Conservation (phyloP, 345 rosid genomes). For the Clausena lansium region DNA sequence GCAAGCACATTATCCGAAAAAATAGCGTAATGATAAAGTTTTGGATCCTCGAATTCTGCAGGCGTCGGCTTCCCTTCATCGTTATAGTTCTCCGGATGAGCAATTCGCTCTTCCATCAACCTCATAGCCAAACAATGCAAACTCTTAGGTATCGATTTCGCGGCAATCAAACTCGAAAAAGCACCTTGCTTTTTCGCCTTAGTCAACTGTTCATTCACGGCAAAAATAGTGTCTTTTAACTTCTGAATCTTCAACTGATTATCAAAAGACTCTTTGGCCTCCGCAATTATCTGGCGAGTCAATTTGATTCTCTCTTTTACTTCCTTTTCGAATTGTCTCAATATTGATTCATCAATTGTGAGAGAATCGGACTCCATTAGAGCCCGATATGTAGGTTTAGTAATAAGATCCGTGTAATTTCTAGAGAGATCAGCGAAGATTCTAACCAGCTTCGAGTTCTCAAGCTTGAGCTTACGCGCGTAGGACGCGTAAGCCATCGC, state of each 20-base stretch:
- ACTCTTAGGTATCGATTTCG: conserved; percentile 91
- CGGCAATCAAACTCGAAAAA: conserved; percentile 90
- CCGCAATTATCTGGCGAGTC: conserved; percentile 82
- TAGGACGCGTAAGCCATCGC: conserved; percentile 84
- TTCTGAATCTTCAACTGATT: conserved; percentile 96
- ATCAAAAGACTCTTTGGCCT: conserved; percentile 92
- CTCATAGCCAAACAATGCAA: conserved; percentile 94
- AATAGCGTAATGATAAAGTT: conserved; percentile 85
- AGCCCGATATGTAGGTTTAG: conserved; percentile 60
- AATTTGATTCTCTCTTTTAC: conserved; percentile 89
- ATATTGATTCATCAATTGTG: conserved; percentile 60
- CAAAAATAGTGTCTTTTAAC: conserved; percentile 85
- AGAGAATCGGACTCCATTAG: conserved; percentile 62
- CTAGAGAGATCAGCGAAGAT: conserved; percentile 83
- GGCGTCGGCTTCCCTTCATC: conserved; percentile 71
- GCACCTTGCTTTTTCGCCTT: conserved; percentile 98
- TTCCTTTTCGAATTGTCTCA: conserved; percentile 88
- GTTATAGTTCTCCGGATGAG: conserved; percentile 71
- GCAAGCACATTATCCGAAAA: conserved; percentile 94
- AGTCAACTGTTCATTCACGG: conserved; percentile 80
- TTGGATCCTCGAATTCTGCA: conserved; percentile 76
- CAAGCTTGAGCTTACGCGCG: conserved; percentile 93
- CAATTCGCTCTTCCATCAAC: conserved; percentile 93
- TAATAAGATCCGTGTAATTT: conserved; percentile 77
- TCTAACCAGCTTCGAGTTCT: conserved; percentile 85